Conservation (phyloP, 495 filamentous ascomycete genomes). For the Penicillium roqueforti region DNA sequence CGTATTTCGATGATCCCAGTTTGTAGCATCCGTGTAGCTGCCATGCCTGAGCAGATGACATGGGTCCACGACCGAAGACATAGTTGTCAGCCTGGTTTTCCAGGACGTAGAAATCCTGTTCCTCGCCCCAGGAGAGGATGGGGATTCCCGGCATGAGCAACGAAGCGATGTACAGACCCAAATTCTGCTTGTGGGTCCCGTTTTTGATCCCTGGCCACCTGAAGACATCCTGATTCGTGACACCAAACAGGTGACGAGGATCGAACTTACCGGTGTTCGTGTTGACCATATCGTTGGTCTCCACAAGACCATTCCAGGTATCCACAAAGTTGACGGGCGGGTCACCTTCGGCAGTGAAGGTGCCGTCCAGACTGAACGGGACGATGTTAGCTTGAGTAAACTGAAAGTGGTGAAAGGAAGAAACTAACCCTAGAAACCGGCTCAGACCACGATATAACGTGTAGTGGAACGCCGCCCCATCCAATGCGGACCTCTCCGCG, state of each 20-base stretch:
- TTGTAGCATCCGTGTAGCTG: constrained; percentile 50
- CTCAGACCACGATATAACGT: constrained; percentile 43
- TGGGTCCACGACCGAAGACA: constrained; percentile 45
- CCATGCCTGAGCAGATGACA: constrained; percentile 46
- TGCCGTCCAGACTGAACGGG: constrained; percentile 33
- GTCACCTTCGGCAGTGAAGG: constrained; percentile 35
- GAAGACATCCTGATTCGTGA: constrained; percentile 50
- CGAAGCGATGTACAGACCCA: constrained; percentile 44
- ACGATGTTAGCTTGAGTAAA: background rate
- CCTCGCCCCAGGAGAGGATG: constrained; percentile 46
- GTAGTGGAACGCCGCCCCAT: constrained; percentile 46
- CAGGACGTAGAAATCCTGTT: constrained; percentile 47
- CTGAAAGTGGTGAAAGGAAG: background rate
- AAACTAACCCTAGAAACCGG: constrained; percentile 38
- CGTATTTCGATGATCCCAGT: constrained; percentile 39
- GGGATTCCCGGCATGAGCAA: constrained; percentile 47
- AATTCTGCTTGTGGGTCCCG: constrained; percentile 42
- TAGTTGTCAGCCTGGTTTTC: constrained; percentile 47
- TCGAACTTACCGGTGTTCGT: constrained; percentile 48
- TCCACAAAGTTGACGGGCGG: constrained; percentile 40
- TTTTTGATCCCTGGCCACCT: constrained; percentile 48
- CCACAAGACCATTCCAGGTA: constrained; percentile 36
- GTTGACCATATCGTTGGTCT: constrained; percentile 45
- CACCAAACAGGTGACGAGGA: constrained; percentile 46
- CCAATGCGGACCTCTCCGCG: constrained; percentile 32